These are phyloP conservation scores for Amyloporia xantha DNA, from an alignment of 768 basidiomycete species.

Conservation along the genomic window DNA sequence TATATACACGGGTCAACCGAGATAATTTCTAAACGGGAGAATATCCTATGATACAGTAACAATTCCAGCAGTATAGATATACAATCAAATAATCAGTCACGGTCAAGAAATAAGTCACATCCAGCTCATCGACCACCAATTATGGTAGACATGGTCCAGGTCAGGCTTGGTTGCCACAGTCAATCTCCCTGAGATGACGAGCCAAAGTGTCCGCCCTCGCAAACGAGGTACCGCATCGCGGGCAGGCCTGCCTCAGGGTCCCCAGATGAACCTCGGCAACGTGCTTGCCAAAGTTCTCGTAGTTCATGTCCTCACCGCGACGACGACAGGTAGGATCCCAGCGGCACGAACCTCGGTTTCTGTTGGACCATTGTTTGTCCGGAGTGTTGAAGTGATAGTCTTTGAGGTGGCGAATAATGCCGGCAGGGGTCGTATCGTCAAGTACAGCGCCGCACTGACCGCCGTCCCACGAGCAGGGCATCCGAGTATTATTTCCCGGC, in stretches of 20 bases:
- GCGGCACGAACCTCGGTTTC: background rate
- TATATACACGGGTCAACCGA: too few species aligned
- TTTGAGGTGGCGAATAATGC: conserved; percentile 9
- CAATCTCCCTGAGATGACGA: conserved; percentile 12
- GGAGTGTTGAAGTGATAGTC: conserved; percentile 6
- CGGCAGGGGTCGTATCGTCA: conserved; percentile 6
- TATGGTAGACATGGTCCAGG: too few species aligned
- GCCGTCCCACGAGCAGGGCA: background rate
- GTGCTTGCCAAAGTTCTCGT: conserved; percentile 15
- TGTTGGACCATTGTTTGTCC: background rate
- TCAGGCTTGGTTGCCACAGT: background rate
- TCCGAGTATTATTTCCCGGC: background rate
- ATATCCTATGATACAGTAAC: too few species aligned
- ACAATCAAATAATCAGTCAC: too few species aligned
- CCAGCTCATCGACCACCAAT: too few species aligned
- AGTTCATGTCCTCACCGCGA: conserved; percentile 10
- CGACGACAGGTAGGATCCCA: conserved; percentile 6
- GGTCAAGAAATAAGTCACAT: too few species aligned
- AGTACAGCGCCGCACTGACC: conserved; percentile 4
- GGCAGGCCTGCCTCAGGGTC: conserved; percentile 10
- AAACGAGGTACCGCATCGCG: conserved; percentile 13
- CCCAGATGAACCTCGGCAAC: conserved; percentile 16
- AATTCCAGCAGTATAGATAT: too few species aligned
- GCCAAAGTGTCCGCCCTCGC: conserved; percentile 14
- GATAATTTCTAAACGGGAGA: too few species aligned